Evolutionary conservation across 139 green algal species (phyloP).

Genomic region (Chlamydomonas sphaeroides): DNA sequence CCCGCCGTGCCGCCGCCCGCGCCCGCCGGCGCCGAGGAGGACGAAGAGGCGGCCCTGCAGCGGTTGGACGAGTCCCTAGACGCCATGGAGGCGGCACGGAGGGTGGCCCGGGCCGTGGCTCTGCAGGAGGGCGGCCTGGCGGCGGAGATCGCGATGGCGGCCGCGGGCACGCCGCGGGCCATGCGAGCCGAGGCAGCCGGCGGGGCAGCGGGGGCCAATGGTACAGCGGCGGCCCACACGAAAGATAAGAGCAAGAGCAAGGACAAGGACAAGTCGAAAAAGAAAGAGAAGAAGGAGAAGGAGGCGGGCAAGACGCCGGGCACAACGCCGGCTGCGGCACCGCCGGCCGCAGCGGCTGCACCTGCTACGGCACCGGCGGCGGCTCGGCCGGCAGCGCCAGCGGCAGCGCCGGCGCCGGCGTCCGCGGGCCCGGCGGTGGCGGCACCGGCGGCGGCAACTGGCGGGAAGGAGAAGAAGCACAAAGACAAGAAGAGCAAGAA

Average conservation of each 20-base stretch:
- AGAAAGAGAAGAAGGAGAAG: constrained; percentile 25
- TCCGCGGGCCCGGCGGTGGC: too few species aligned
- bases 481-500: constrained; percentile 5
- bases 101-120: not conserved
- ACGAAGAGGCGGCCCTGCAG: not conserved
- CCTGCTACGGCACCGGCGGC: too few species aligned
- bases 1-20: not conserved
- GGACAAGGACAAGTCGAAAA: not conserved
- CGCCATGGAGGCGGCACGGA: not conserved
- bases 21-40: not conserved
- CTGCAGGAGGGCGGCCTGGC: not conserved
- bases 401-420: too few species aligned
- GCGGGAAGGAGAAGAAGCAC: not conserved
- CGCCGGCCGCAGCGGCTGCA: not conserved
- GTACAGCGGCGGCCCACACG: not conserved
- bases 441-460: not conserved
- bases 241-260: not conserved
- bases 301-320: not conserved
- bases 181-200: too few species aligned
- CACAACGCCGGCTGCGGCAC: not conserved
- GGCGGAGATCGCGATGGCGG: too few species aligned
- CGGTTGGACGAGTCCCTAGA: constrained; percentile 5
- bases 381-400: too few species aligned
- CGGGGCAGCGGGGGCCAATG: not conserved
- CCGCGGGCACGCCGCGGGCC: too few species aligned